Conservation (phyloP, 2,329 filamentous ascomycete species). For the Aureobasidium subglaciale region DNA sequence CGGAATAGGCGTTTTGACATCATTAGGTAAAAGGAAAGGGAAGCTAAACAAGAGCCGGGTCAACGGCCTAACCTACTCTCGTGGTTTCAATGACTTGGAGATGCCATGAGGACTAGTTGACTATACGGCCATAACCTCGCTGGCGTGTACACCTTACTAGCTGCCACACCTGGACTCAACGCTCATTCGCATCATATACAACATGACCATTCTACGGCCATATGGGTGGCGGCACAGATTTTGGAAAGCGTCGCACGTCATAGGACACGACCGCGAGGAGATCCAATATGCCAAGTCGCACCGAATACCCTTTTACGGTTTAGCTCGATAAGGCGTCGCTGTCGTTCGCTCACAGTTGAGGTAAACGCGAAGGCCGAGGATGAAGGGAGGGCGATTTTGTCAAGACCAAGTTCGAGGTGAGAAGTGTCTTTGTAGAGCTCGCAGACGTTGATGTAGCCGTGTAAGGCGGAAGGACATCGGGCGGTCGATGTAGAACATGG, state of each 20-base stretch:
- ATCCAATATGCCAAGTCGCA: constrained; percentile 13
- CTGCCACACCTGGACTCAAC: neutral
- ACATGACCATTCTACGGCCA: neutral
- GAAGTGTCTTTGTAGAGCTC: too few species aligned
- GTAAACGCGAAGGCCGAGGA: too few species aligned
- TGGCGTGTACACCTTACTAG: neutral
- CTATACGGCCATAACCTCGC: neutral
- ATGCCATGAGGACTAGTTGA: neutral
- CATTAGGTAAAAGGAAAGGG: constrained; percentile 14
- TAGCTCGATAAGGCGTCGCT: neutral
- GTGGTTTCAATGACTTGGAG: neutral
- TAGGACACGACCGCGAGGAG: neutral
- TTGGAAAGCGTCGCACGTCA: constrained; percentile 2
- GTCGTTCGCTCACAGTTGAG: too few species aligned
- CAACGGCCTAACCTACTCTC: neutral
- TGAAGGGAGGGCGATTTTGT: too few species aligned
- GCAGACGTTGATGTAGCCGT: too few species aligned
- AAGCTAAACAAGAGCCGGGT: neutral
- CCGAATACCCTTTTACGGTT: constrained; percentile 1
- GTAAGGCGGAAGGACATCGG: too few species aligned
- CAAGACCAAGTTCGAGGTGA: too few species aligned
- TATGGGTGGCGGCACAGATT: neutral
- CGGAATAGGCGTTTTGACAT: constrained; percentile 13
- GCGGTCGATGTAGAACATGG: too few species aligned
- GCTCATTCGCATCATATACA: neutral